These are phyloP conservation scores for Jamesozyma piceae DNA, from an alignment of 805 yeast species.

Conservation along the genomic window DNA sequence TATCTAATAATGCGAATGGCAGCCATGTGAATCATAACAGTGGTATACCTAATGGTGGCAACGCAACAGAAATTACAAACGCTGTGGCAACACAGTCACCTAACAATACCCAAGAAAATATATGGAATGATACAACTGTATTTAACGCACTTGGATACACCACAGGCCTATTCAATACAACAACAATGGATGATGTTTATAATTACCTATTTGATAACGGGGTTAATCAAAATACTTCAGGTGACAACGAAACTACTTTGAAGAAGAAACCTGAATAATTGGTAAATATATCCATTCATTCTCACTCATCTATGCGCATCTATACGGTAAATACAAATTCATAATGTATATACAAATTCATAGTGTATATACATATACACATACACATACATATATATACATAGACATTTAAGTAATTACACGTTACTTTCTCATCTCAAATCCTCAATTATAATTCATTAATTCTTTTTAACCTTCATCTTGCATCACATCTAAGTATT, in stretches of 20 bases:
- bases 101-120: constrained; percentile 1
- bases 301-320: too few relatives aligned
- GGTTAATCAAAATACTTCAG: neutral
- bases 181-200: constrained; percentile 28
- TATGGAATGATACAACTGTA: constrained; percentile 16
- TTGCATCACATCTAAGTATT: too few relatives aligned
- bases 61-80: neutral
- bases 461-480: too few relatives aligned
- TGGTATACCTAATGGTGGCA: neutral
- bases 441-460: too few relatives aligned
- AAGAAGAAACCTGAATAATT: neutral
- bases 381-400: neutral
- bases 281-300: too few relatives aligned
- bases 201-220: constrained; percentile 22
- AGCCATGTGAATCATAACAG: neutral
- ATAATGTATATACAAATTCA: too few relatives aligned
- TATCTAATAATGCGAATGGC: neutral
- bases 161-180: constrained; percentile 22
- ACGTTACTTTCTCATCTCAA: too few relatives aligned
- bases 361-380: too few relatives aligned
- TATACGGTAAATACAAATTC: too few relatives aligned
- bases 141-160: constrained; percentile 12
- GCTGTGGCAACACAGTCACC: constrained; percentile 1
- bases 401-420: neutral
- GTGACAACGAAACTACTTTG: neutral